Conservation (phyloP, 169 alveolate genomes). For the Plasmodium vivax region DNA sequence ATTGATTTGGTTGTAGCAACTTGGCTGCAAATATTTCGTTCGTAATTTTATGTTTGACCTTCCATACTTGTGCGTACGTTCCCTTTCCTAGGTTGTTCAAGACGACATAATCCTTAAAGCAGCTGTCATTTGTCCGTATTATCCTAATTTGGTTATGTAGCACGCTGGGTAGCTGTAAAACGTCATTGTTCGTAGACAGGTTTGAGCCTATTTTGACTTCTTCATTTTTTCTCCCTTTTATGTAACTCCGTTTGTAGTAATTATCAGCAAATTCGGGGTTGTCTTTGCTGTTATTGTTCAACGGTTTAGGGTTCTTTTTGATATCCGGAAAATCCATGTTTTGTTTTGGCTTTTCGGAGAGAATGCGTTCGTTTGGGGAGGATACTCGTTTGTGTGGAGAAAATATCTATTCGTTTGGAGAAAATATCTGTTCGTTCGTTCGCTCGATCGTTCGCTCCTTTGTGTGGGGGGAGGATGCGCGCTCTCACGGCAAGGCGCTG, state of each 20-base stretch:
- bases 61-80: slow-evolving; percentile 88
- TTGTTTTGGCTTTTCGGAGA: background rate
- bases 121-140: slow-evolving; percentile 58
- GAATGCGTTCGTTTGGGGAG: too few relatives aligned
- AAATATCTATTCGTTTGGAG: background rate
- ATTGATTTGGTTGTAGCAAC: slow-evolving; percentile 85
- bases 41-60: slow-evolving; percentile 78
- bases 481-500: background rate
- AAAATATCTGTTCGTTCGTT: background rate
- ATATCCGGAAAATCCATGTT: slow-evolving; percentile 53
- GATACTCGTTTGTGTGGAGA: too few relatives aligned
- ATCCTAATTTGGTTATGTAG: slow-evolving; percentile 53
- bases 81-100: slow-evolving; percentile 83
- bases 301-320: background rate
- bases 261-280: slow-evolving; percentile 19
- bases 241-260: slow-evolving; percentile 6
- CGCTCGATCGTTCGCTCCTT: background rate
- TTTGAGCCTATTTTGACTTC: slow-evolving; percentile 59
- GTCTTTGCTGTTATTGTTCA: slow-evolving; percentile 23
- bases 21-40: slow-evolving; percentile 86
- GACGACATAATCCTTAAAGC: slow-evolving; percentile 61
- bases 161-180: slow-evolving; percentile 59
- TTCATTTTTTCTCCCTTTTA: slow-evolving; percentile 37
- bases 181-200: slow-evolving; percentile 33
- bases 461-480: background rate